Base-by-base conservation (phyloP, 768 basidiomycete genomes). In the Antrodiella citrinella region DNA sequence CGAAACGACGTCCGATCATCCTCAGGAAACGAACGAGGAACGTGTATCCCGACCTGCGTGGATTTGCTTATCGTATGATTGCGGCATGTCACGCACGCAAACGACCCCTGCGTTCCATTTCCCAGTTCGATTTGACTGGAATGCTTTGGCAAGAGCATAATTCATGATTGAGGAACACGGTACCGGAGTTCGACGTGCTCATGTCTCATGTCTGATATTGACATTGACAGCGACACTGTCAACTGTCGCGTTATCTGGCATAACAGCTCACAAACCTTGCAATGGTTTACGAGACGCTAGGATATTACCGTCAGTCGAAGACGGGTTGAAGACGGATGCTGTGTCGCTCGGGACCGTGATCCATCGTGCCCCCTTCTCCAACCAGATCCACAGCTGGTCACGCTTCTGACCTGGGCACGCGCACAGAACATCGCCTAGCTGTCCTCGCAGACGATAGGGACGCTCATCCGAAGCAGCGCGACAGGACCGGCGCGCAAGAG, bases 331-430 rank as follows among this genome's bases (percentile, higher is more conserved):
- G 35, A 82, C 82, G 0, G 76, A 81, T 58, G 65, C 63, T 19
- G 71, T 79, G 26, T 75, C 78, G 40, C 80, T 75, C 63, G 81
- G 80, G 24, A 84, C 82, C 0, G 73, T 84, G 40, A 65, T 87
- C 51, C 81, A 84, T 53, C 68, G 72, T 50, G 82, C 85, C 9
- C n/a, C n/a, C n/a, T n/a, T n/a, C n/a, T n/a, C n/a, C n/a, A n/a
- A n/a, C n/a, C n/a, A n/a, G n/a, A n/a, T n/a, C n/a, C n/a, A n/a
- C n/a, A 51, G 57, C 64, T 85, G 22, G 76, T 75, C 25, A 52
- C 60, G 40, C 64, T 84, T 57, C 62, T 78, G 23, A 54, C 55
- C 21, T 69, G 63, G 35, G 71, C 76, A 38, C 63, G 65, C 61
- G 24, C 30, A 15, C 56, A 67, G 11, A 68, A 69, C 2, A 57